phyloP scores from a whole-genome alignment of 257 asterid species.

The Coffea canephora region DNA sequence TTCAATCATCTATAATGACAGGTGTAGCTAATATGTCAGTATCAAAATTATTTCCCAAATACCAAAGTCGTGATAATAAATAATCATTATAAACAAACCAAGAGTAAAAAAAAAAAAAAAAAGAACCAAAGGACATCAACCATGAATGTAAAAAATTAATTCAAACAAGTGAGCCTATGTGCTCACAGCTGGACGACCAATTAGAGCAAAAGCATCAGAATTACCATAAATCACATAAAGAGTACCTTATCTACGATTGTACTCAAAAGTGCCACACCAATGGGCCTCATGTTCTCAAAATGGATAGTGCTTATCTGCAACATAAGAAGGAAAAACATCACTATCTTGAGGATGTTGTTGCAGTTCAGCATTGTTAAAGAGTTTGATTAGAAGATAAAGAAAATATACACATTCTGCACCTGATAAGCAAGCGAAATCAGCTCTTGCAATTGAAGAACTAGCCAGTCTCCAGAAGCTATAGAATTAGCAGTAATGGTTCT shows the following conservation, averaged over 20 bases:
- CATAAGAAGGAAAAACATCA: constrained; percentile 8
- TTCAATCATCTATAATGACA: not conserved
- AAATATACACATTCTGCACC: constrained; percentile 42
- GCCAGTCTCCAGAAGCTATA: constrained; percentile 65
- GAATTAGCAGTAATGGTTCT: constrained; percentile 48
- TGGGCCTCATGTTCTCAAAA: constrained; percentile 88
- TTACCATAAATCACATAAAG: constrained; percentile 8
- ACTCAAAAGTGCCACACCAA: constrained; percentile 83
- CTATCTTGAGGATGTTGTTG: constrained; percentile 9
- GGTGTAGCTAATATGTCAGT: not conserved
- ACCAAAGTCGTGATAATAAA: not conserved
- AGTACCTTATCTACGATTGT: constrained; percentile 92
- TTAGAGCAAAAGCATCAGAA: constrained; percentile 13
- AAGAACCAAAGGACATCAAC: not conserved
- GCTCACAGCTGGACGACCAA: constrained; percentile 4
- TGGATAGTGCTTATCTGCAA: constrained; percentile 97
- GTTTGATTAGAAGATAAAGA: not conserved
- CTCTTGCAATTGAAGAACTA: constrained; percentile 91
- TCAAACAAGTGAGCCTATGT: not conserved
- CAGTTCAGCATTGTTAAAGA: not conserved
- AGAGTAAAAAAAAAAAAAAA: not conserved
- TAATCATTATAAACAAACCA: not conserved
- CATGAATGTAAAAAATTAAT: not conserved
- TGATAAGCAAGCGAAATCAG: constrained; percentile 97
- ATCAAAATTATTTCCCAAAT: not conserved